These are phyloP conservation scores for Sarocladiaceae sp. DNA, from an alignment of 2,329 filamentous ascomycete species.

Conservation along the genomic window DNA sequence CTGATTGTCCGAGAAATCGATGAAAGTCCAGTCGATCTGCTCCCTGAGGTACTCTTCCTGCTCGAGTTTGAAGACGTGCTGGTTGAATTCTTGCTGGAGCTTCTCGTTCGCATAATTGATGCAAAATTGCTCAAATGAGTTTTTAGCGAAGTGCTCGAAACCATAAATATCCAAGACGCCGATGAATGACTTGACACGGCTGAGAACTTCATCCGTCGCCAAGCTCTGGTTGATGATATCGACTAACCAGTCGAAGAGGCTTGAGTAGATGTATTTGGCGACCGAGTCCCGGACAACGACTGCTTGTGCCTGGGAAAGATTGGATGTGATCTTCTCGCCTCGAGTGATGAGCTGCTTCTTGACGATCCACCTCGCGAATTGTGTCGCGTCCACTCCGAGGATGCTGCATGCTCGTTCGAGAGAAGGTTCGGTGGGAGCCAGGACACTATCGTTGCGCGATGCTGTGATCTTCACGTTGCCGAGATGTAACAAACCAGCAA, in stretches of 20 bases:
- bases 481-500: slow-evolving; percentile 86
- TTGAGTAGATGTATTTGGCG: slow-evolving; percentile 97
- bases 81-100: slow-evolving; percentile 97
- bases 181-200: slow-evolving; percentile 82
- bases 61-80: slow-evolving; percentile 97
- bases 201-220: slow-evolving; percentile 80
- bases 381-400: slow-evolving; percentile 76
- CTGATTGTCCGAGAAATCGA: slow-evolving; percentile 98
- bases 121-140: slow-evolving; percentile 99
- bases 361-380: slow-evolving; percentile 96
- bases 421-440: slow-evolving; percentile 74
- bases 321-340: slow-evolving; percentile 96
- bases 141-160: slow-evolving; percentile 98
- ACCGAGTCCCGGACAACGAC: slow-evolving; percentile 94
- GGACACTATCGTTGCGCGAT: slow-evolving; percentile 78
- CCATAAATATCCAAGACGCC: slow-evolving; percentile 99
- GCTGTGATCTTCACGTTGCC: slow-evolving; percentile 96
- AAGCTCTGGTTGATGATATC: slow-evolving; percentile 89
- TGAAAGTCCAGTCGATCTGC: slow-evolving; percentile 98
- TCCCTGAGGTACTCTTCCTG: slow-evolving; percentile 96
- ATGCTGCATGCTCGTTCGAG: slow-evolving; percentile 76
- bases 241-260: slow-evolving; percentile 98
- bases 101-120: slow-evolving; percentile 99
- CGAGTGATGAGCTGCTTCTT: slow-evolving; percentile 97
- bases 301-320: slow-evolving; percentile 87